Percentiles rank a stretch among this genome's conserved stretches.
Evolutionary conservation across 2,329 filamentous ascomycete genomes (phyloP).

Genomic region (Celoporthe dispersa): DNA sequence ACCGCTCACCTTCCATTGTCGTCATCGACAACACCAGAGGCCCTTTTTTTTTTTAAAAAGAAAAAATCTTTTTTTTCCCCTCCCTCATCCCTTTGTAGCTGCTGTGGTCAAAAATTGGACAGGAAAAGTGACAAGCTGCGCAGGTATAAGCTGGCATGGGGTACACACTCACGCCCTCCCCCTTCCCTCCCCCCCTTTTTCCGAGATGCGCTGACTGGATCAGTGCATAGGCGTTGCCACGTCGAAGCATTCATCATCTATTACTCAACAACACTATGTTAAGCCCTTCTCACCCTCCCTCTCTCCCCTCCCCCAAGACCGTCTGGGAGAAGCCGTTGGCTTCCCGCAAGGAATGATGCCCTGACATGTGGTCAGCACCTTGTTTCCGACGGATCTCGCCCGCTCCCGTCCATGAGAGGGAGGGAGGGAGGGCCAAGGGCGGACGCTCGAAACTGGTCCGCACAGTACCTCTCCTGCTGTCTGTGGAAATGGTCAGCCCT

Average conservation of each 20-base stretch:
- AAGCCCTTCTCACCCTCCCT: not conserved
- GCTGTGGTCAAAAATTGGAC: not conserved
- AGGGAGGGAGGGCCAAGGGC: not conserved
- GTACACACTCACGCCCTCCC: too few species aligned
- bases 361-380: conserved; percentile 9
- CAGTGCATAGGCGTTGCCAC: conserved; percentile 2
- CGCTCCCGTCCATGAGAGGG: not conserved
- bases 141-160: not conserved
- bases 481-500: too few species aligned
- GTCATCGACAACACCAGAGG: not conserved
- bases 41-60: too few species aligned
- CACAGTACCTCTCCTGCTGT: not conserved
- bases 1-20: not conserved
- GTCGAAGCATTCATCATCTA: not conserved
- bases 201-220: not conserved
- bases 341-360: conserved; percentile 1
- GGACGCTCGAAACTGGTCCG: too few species aligned
- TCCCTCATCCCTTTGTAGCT: too few species aligned
- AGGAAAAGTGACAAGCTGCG: not conserved
- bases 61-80: too few species aligned
- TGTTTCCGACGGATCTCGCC: conserved; percentile 2
- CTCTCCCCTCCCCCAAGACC: not conserved
- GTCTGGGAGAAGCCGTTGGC: not conserved
- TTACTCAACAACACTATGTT: not conserved
- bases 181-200: not conserved